Conservation (phyloP, 148 eudicot genomes). For the Silene uniflora region DNA sequence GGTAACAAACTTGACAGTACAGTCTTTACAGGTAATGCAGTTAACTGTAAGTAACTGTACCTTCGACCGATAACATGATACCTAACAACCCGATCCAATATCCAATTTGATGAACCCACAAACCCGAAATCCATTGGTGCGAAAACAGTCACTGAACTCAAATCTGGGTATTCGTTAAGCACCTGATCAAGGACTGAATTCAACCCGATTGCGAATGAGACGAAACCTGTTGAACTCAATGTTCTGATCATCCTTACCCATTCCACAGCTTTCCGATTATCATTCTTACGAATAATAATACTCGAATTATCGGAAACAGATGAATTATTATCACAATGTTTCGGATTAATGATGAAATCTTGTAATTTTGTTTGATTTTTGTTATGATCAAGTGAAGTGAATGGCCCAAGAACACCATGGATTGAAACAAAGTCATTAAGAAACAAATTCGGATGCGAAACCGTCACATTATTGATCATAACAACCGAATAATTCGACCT, state of each 20-base stretch:
- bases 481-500: background rate
- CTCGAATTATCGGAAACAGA: too few relatives aligned
- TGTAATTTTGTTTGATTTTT: conserved; percentile 8
- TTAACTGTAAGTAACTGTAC: conserved; percentile 32
- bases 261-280: background rate
- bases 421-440: conserved; percentile 42
- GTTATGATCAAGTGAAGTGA: conserved; percentile 20
- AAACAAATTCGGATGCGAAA: conserved; percentile 65
- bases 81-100: conserved; percentile 43
- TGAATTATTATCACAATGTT: conserved; percentile 15
- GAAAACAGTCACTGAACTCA: conserved; percentile 43
- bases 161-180: conserved; percentile 33
- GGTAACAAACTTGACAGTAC: conserved; percentile 36
- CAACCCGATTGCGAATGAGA: conserved; percentile 52
- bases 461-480: conserved; percentile 46
- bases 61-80: conserved; percentile 44
- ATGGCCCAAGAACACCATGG: conserved; percentile 59
- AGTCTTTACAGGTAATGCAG: conserved; percentile 33
- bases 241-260: conserved; percentile 37
- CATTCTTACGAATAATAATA: background rate
- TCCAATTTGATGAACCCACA: conserved; percentile 35
- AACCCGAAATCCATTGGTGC: conserved; percentile 46
- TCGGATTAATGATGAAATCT: conserved; percentile 15
- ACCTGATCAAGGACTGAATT: conserved; percentile 44
- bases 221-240: conserved; percentile 45